Evolutionary conservation across 2,329 filamentous ascomycete species (phyloP), one percentile per base, ranked within the genome.

Genomic region (Penicillium brevicompactum): DNA sequence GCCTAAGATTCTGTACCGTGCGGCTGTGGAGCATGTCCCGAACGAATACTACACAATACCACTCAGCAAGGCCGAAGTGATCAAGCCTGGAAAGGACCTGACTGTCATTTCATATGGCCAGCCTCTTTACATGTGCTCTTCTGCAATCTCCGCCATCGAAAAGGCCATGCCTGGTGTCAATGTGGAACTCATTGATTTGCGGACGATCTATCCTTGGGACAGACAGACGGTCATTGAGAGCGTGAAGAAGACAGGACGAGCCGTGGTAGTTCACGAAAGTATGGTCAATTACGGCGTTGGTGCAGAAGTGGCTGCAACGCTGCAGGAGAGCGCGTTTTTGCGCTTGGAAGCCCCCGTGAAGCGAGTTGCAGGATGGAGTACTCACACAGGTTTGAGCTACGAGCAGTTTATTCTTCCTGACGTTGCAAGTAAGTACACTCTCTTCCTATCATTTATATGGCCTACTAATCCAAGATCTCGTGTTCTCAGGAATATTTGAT

Each of bases 141-240:
- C 84, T 4, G 92, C 92, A 0, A 88, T 96, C 58, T 82, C 86
- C 56, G 87, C 86, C 21, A 88, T 90, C 4, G 85, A 91, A 70
- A 91, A 91, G 60, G 81, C 91, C 44, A 79, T 89, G 46, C 68
- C 70, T 9, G 90, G 88, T 6, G 83, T 92, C 51, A 88, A 84
- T 5, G 83, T 92, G 14, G 92, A 97, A 78, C 79, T 97, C 54
- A 91, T 97, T 57, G 92, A 97, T 70, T 76, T 97, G 54, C 82
- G 92, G 53, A 95, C 92, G 0, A 82, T 97, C 49, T 96, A 95
- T 68, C 92, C 92, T 0, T 97, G 92, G 92, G 92, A 97, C 71
- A 85, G 90, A 67, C 81, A 88, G 69, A 89, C 89, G 0, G 84
- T 97, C 1, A 80, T 96, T 56, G 79, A 87, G 50, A 96, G 92